These are phyloP conservation scores for Globisporangium nunn DNA, from an alignment of 352 stramenopile genomes.

Conservation along the genomic window DNA sequence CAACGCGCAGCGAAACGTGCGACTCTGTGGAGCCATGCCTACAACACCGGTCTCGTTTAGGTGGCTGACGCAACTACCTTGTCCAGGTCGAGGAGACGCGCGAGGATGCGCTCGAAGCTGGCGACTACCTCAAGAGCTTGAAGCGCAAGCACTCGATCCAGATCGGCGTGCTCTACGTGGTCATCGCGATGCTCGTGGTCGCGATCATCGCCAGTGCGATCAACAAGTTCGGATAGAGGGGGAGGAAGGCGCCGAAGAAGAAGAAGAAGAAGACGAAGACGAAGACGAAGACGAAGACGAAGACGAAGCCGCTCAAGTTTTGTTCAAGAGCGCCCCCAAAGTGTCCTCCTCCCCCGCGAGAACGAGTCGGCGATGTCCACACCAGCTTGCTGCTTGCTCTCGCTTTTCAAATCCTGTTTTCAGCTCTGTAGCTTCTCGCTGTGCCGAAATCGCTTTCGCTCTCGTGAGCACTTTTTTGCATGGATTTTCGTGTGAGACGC, in stretches of 20 bases:
- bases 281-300: no score
- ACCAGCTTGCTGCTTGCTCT: not conserved
- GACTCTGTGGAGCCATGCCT: slow-evolving; percentile 1
- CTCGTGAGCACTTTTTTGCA: not conserved
- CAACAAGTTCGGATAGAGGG: slow-evolving; percentile 27
- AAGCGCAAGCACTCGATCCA: slow-evolving; percentile 70
- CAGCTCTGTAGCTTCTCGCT: no score
- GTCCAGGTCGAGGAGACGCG: slow-evolving; percentile 56
- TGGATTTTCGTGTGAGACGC: not conserved
- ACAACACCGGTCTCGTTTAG: no score
- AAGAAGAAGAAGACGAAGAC: no score
- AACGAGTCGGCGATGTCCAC: not conserved
- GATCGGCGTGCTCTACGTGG: slow-evolving; percentile 68
- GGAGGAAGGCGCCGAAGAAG: not conserved
- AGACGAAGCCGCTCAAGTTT: not conserved
- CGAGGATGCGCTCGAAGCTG: slow-evolving; percentile 60
- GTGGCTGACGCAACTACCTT: no score
- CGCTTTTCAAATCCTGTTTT: not conserved
- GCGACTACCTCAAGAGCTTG: slow-evolving; percentile 60
- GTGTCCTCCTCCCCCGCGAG: no score
- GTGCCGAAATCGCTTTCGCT: no score
- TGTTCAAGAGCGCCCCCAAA: not conserved
- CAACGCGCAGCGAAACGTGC: slow-evolving; percentile 64
- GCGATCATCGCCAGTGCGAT: slow-evolving; percentile 64
- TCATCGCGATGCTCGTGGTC: slow-evolving; percentile 54